Percentiles rank a stretch among this genome's conserved stretches.
These are phyloP conservation scores for Isatis tinctoria DNA, from an alignment of 345 rosid genomes.

Conservation along the genomic window DNA sequence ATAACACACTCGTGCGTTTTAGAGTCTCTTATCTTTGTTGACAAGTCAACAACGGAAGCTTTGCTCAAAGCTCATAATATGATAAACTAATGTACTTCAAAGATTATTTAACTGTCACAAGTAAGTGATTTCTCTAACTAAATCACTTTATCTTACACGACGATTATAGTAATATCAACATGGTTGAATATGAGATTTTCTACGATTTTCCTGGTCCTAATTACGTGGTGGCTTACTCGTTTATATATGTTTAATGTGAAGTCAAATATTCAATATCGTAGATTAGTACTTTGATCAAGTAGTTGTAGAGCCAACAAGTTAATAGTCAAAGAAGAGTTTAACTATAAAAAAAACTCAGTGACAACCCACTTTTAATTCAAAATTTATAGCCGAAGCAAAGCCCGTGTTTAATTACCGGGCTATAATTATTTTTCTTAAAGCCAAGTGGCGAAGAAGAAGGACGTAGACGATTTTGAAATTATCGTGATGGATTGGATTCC, in stretches of 20 bases:
- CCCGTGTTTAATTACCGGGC: neutral
- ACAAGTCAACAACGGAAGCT: slow-evolving; percentile 32
- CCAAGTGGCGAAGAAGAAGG: too few species aligned
- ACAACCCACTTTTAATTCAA: neutral
- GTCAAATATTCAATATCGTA: slow-evolving; percentile 12
- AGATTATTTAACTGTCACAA: slow-evolving; percentile 12
- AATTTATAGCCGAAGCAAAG: neutral
- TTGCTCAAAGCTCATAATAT: slow-evolving; percentile 13
- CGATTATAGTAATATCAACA: slow-evolving; percentile 4
- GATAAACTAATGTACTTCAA: slow-evolving; percentile 4
- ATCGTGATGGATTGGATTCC: too few species aligned
- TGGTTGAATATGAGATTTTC: slow-evolving; percentile 12
- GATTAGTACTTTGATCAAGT: neutral
- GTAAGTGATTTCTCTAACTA: slow-evolving; percentile 2
- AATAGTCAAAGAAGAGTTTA: slow-evolving; percentile 7
- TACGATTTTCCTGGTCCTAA: slow-evolving; percentile 1
- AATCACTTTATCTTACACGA: neutral
- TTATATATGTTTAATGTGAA: slow-evolving; percentile 1
- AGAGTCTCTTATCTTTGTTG: slow-evolving; percentile 10
- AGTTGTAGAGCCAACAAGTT: neutral
- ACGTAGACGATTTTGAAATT: too few species aligned
- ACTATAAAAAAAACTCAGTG: neutral
- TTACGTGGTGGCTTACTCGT: slow-evolving; percentile 1
- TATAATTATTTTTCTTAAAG: neutral
- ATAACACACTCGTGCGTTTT: slow-evolving; percentile 36